Evolutionary conservation across 768 basidiomycete genomes (phyloP).

Genomic region (Boletus tylopilopsis): DNA sequence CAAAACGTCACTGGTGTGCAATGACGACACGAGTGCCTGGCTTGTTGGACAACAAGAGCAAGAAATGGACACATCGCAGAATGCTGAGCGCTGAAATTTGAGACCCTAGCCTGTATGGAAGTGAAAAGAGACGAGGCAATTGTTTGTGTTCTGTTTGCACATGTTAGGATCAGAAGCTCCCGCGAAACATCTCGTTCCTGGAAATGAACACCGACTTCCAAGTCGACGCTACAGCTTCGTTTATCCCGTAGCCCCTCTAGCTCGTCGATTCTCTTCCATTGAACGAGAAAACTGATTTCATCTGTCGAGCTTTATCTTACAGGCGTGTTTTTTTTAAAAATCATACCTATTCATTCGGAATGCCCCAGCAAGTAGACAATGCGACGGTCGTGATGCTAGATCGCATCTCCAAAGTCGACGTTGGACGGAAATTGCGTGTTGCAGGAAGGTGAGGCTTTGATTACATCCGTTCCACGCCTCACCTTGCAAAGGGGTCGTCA

Average conservation of each 20-base stretch:
- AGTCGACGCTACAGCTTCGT: conserved; percentile 1
- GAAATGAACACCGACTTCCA: neutral
- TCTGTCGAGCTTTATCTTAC: neutral
- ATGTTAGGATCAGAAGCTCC: conserved; percentile 30
- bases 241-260: neutral
- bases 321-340: neutral
- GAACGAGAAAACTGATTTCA: neutral
- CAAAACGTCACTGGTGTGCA: conserved; percentile 2
- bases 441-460: conserved; percentile 49
- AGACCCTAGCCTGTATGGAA: no score
- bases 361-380: conserved; percentile 48
- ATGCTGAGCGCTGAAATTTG: no score
- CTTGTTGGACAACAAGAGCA: neutral
- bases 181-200: conserved; percentile 17
- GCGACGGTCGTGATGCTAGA: conserved; percentile 44
- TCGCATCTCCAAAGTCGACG: conserved; percentile 35
- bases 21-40: conserved; percentile 21
- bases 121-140: neutral
- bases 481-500: conserved; percentile 6
- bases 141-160: conserved; percentile 19
- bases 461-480: conserved; percentile 14
- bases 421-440: conserved; percentile 54
- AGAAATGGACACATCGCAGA: neutral
- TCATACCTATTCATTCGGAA: conserved; percentile 17
- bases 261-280: neutral